phyloP scores from a whole-genome alignment of 768 basidiomycete species.

The Rhodotorula diobovata region DNA sequence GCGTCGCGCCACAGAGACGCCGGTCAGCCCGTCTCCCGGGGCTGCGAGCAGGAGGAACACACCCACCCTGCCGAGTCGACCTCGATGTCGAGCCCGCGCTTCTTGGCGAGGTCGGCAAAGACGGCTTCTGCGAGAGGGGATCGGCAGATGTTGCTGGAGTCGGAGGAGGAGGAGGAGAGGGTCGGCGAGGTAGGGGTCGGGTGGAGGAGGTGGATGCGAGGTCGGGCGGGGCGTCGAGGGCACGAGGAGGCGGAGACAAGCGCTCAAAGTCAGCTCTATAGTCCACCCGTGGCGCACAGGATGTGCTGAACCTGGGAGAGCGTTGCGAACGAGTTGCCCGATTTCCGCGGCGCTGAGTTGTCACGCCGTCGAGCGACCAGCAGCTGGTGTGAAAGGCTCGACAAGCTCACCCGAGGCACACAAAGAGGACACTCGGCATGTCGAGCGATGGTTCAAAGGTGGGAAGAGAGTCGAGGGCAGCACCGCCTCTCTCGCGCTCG shows the following conservation, averaged over 20 bases:
- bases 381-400: too few species aligned
- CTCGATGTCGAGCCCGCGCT: constrained; percentile 15
- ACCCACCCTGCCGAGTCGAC: constrained; percentile 29
- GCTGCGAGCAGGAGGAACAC: background rate
- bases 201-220: too few species aligned
- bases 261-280: too few species aligned
- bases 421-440: constrained; percentile 9
- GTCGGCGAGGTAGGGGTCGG: too few species aligned
- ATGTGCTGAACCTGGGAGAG: too few species aligned
- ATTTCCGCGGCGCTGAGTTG: too few species aligned
- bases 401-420: constrained; percentile 22
- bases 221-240: background rate
- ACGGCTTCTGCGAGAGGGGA: constrained; percentile 48
- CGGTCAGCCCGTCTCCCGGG: background rate
- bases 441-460: background rate
- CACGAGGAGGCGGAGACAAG: too few species aligned
- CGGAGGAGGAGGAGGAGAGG: too few species aligned
- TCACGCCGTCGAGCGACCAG: too few species aligned
- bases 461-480: background rate
- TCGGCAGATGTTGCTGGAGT: constrained; percentile 10
- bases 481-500: background rate
- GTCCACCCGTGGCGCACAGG: too few species aligned
- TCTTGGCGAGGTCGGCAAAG: constrained; percentile 22
- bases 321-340: background rate
- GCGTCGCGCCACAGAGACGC: background rate